These are phyloP conservation scores for Blastobotrys chiropterorum DNA, from an alignment of 805 yeast species.

Conservation along the genomic window DNA sequence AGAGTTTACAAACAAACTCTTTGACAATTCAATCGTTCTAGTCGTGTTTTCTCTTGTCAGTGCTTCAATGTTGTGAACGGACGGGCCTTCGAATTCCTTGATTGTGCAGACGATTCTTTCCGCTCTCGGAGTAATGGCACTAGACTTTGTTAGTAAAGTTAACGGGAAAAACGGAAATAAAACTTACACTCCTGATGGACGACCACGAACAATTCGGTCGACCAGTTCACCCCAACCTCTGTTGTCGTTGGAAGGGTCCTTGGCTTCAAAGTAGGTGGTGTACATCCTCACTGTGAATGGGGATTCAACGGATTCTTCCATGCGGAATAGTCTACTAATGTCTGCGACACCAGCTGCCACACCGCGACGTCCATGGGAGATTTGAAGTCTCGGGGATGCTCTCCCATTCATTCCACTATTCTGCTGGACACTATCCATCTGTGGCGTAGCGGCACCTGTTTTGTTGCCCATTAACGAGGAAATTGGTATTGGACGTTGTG, in stretches of 20 bases:
- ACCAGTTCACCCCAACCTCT: conserved; percentile 88
- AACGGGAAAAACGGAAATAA: background rate
- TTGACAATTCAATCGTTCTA: conserved; percentile 56
- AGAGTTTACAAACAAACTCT: conserved; percentile 19
- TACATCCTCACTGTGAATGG: conserved; percentile 66
- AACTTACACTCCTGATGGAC: conserved; percentile 48
- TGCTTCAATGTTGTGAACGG: conserved; percentile 28
- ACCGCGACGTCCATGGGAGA: conserved; percentile 53
- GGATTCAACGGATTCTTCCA: conserved; percentile 56
- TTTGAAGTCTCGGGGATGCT: conserved; percentile 16
- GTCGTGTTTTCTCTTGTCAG: conserved; percentile 31
- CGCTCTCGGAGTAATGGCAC: conserved; percentile 73
- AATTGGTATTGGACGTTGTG: conserved; percentile 2
- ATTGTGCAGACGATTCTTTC: conserved; percentile 62
- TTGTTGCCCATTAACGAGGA: background rate
- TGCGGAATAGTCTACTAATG: conserved; percentile 69
- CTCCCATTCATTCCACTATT: background rate
- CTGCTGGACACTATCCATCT: conserved; percentile 5
- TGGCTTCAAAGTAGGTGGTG: conserved; percentile 55
- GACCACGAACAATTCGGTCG: conserved; percentile 70
- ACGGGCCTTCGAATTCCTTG: conserved; percentile 56
- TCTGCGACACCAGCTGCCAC: conserved; percentile 87
- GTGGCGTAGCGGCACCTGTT: conserved; percentile 6
- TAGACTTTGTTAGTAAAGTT: background rate
- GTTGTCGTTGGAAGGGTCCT: conserved; percentile 39